Evolutionary conservation across 148 eudicot genomes (phyloP), one percentile per base, ranked within the genome.

Genomic region (Rhododendron ferrugineum): DNA sequence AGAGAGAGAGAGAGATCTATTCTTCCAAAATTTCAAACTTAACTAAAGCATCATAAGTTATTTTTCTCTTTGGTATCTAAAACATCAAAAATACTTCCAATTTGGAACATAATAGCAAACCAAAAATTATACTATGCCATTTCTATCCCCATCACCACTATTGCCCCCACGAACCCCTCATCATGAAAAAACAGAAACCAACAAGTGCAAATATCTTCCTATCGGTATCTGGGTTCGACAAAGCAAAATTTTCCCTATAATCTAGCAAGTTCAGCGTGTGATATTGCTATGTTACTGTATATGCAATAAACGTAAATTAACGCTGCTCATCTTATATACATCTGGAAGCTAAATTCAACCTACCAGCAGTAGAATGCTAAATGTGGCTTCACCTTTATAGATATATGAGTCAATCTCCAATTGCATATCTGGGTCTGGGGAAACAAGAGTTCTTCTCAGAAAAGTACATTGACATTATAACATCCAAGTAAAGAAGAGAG

Each of bases 401-500:
- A 91, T 84, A 81, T 92, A 85, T 6, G 91, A 86, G 89, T 94
- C 93, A 52, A 96, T 93, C 90, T 95, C 97, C 87, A 87, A 87
- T 85, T 95, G 96, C 99, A 96, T 96, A 62, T 94, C 98, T 87
- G 93, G 93, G 87, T 95, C 99, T 96, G 91, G 84, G 84, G 87
- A 82, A 84, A 47, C 66, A 78, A 84, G 60, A 83, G 54, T 79
- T 79, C 15, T 56, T 26, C 75, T 82, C 3, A 32, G 52, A 74
- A 86, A 15, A 76, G 13, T 42, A 77, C 79, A 11, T 40, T 40
- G 54, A 85, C 14, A 85, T 50, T 70, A 66, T 26, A 56, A 83
- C n/a, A 81, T 73, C 46, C 36, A 50, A 42, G 42, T 32, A 26
- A 22, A 40, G 18, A 81, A 7, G 28, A 46, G 28, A 30, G 46